Conservation (phyloP, 306 rosid species). For the Aeschynomene evenia region DNA sequence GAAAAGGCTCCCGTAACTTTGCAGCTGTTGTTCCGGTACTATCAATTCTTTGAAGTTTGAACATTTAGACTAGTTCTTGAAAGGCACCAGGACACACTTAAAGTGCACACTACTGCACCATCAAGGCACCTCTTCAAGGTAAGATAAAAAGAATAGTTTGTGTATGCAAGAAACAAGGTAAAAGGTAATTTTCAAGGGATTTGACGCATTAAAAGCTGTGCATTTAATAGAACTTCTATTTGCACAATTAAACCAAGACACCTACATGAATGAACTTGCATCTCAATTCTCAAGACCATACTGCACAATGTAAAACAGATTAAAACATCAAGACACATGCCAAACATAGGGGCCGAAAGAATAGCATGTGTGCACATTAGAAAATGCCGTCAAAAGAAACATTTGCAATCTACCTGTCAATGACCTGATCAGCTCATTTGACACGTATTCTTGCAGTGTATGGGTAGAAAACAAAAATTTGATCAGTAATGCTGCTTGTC, state of each 20-base stretch:
- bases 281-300: background rate
- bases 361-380: background rate
- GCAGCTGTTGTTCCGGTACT: background rate
- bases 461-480: constrained; percentile 91
- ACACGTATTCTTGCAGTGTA: constrained; percentile 91
- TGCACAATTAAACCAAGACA: background rate
- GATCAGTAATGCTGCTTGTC: constrained; percentile 85
- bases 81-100: background rate
- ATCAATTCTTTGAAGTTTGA: constrained; percentile 2
- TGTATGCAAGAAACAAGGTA: constrained; percentile 5
- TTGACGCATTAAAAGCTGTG: background rate
- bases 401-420: constrained; percentile 62
- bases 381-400: background rate
- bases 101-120: background rate
- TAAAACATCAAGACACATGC: constrained; percentile 22
- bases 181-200: background rate
- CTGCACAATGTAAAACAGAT: background rate
- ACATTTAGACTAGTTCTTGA: background rate
- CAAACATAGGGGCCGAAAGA: constrained; percentile 20
- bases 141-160: background rate
- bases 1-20: background rate
- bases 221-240: constrained; percentile 12
- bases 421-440: constrained; percentile 95
- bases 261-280: constrained; percentile 17
- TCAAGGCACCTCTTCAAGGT: background rate